Evolutionary conservation across 2,329 filamentous ascomycete genomes (phyloP).

Genomic region (Lecanicillium sp.): DNA sequence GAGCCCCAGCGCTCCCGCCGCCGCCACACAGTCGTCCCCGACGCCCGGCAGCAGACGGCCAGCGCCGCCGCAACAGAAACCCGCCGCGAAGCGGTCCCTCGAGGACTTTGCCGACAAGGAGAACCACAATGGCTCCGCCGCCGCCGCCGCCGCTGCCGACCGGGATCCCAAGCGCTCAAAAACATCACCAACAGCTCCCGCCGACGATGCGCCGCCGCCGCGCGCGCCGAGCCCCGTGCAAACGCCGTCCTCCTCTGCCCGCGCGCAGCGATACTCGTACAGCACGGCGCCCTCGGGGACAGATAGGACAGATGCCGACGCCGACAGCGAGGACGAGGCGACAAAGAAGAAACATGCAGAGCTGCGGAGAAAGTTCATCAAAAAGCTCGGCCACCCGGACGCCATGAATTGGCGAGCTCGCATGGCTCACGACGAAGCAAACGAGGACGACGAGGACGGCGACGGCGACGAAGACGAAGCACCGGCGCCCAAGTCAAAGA

Average conservation of each 20-base stretch:
- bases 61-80: too few species aligned
- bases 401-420: constrained; percentile 64
- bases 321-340: constrained; percentile 44
- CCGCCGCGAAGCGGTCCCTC: constrained; percentile 41
- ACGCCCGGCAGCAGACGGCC: constrained; percentile 23
- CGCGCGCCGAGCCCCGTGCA: constrained; percentile 21
- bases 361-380: constrained; percentile 79
- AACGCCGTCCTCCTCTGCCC: constrained; percentile 15
- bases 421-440: constrained; percentile 47
- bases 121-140: too few species aligned
- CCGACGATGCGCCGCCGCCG: constrained; percentile 38
- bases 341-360: constrained; percentile 56
- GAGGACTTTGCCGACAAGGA: constrained; percentile 24
- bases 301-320: constrained; percentile 32
- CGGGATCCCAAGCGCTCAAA: constrained; percentile 15
- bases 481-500: constrained; percentile 44
- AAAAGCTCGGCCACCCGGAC: constrained; percentile 82
- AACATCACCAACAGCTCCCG: constrained; percentile 41
- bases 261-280: constrained; percentile 8
- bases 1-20: constrained; percentile 28
- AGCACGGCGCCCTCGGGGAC: constrained; percentile 26
- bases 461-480: constrained; percentile 51
- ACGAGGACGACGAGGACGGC: constrained; percentile 48
- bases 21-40: constrained; percentile 18
- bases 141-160: too few species aligned